Base-by-base conservation (phyloP, 2,329 filamentous ascomycete species). In the Scedosporium boydii region DNA sequence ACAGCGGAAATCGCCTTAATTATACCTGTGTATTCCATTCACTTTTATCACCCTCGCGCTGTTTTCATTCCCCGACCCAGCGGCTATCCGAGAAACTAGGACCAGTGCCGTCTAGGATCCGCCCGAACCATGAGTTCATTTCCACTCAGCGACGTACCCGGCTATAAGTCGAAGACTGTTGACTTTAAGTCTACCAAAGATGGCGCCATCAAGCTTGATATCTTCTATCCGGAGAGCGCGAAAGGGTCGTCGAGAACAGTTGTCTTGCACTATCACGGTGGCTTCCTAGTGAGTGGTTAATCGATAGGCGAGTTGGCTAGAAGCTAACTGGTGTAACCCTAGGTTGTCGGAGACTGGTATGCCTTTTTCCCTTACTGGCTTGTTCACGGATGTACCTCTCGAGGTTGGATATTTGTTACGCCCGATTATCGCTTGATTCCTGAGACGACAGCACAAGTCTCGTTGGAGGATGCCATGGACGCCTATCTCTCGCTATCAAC, bases 381-480 rank as follows among this genome's bases (percentile, higher is more conserved):
- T 12, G 46, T 60, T 4, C 27, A 55, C 14, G 63, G 26, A 14
- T 58, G 55, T 48, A 56, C 51, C 14, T 60, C 60, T n/a, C 61
- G 63, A 12, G 57, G 44, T 27, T 64, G 63, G 63, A 57, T 64
- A n/a, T 60, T 64, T 21, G 63, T 64, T 21, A 60, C 56, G 9
- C 60, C 63, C 10, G 63, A 64, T 46, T 64, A 64, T 26, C 63
- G 63, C 10, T 46, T 64, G 61, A 63, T 64, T n/a, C 63, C 63
- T 27, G 63, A 64, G 23, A 57, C 63, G 6, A 64, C 63, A 18
- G 63, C 63, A 6, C 63, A 63, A 27, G 34, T 21, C 6, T 58
- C 61, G 3, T 18, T 63, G 16, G 60, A 59, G 27, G 63, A 64
- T 21, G 61, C 63, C n/a, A 18, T 34, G 6, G 63, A 63, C 4